phyloP scores from a whole-genome alignment of 495 filamentous ascomycete genomes.

The Xylaria palmicola region DNA sequence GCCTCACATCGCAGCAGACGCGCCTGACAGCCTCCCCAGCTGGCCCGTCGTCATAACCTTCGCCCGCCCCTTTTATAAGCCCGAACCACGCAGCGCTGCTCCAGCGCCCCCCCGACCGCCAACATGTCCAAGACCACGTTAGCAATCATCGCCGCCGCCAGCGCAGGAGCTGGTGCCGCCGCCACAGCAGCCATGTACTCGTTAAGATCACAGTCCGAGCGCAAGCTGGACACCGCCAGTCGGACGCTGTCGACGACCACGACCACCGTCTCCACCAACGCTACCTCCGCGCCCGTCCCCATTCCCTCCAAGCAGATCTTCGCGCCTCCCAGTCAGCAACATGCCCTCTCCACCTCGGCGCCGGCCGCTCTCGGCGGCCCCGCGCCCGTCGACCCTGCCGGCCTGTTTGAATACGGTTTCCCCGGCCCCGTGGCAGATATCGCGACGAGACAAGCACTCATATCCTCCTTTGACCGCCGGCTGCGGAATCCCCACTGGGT shows the following conservation, averaged over 20 bases:
- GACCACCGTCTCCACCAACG: slow-evolving; percentile 34
- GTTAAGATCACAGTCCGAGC: slow-evolving; percentile 49
- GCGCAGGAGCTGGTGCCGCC: slow-evolving; percentile 85
- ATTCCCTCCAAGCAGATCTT: slow-evolving; percentile 44
- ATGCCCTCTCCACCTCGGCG: slow-evolving; percentile 30
- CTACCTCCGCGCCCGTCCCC: slow-evolving; percentile 43
- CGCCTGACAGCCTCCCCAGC: slow-evolving; percentile 25
- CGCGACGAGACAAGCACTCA: slow-evolving; percentile 66
- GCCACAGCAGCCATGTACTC: slow-evolving; percentile 73
- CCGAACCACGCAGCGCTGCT: slow-evolving; percentile 8
- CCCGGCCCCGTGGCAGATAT: slow-evolving; percentile 87
- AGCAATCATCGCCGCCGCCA: slow-evolving; percentile 82
- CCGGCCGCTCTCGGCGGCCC: slow-evolving; percentile 27
- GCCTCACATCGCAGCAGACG: slow-evolving; percentile 26
- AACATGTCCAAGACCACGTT: slow-evolving; percentile 83
- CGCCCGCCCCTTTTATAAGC: slow-evolving; percentile 27
- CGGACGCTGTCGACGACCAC: slow-evolving; percentile 46
- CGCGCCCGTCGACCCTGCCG: slow-evolving; percentile 75
- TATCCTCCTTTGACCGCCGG: slow-evolving; percentile 88
- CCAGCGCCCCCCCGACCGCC: slow-evolving; percentile 16
- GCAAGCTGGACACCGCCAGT: slow-evolving; percentile 37
- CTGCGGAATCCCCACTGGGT: slow-evolving; percentile 94
- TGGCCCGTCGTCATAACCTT: slow-evolving; percentile 2
- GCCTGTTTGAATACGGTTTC: slow-evolving; percentile 95
- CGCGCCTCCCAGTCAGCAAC: slow-evolving; percentile 32